Percentiles rank a stretch among this genome's conserved stretches.
Evolutionary conservation across 495 filamentous ascomycete genomes (phyloP).

Genomic region (Cetradonia linearis): DNA sequence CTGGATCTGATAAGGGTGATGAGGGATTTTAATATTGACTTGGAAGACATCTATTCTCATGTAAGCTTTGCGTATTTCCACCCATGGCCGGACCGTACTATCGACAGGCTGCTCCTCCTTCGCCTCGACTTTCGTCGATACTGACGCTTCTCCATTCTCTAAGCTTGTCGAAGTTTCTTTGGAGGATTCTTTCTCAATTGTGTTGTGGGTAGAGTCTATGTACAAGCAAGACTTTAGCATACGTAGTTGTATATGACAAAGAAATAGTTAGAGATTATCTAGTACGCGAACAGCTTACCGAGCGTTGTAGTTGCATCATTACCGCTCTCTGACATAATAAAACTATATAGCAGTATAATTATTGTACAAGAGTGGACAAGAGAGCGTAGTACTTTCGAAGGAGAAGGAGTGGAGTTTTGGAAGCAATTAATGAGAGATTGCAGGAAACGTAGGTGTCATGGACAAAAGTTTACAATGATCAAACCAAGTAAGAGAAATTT

Average conservation of each 20-base stretch:
- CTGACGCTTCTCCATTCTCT: slow-evolving; percentile 28
- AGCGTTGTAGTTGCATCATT: slow-evolving; percentile 10
- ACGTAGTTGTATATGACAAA: not conserved
- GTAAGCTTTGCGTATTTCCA: not conserved
- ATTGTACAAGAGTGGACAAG: slow-evolving; percentile 1
- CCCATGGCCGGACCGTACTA: slow-evolving; percentile 5
- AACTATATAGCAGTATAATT: not conserved
- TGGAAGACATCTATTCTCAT: slow-evolving; percentile 52
- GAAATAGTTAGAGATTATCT: not conserved
- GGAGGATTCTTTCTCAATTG: slow-evolving; percentile 7
- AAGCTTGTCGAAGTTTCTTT: not conserved
- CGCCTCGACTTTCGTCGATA: slow-evolving; percentile 34
- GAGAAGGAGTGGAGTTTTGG: not conserved
- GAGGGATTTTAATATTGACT: slow-evolving; percentile 74
- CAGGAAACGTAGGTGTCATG: not conserved
- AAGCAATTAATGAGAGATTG: slow-evolving; percentile 7
- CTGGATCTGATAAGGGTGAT: slow-evolving; percentile 66
- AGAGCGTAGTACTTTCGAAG: not conserved
- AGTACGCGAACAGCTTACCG: slow-evolving; percentile 6
- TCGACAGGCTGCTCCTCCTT: slow-evolving; percentile 18
- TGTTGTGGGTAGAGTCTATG: not conserved
- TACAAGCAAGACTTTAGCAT: not conserved
- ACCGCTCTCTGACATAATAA: slow-evolving; percentile 10
- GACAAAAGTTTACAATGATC: not conserved
- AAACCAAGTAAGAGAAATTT: not conserved